Percentiles rank a stretch among this genome's conserved stretches.
Conservation (phyloP, 768 basidiomycete genomes). For the Mycena indigotica region DNA sequence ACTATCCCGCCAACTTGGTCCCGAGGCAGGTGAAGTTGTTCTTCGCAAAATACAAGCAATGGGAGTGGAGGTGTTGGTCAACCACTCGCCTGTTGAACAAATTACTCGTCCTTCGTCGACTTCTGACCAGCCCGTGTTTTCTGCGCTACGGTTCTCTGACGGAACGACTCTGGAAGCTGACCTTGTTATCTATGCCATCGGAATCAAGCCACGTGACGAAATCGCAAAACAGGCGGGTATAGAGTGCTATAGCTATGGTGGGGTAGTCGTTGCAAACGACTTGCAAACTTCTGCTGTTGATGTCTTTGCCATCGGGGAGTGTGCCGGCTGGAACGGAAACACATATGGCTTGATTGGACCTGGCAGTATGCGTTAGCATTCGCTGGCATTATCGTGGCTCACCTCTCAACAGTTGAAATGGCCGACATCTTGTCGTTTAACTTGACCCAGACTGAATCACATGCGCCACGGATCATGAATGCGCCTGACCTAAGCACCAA, state of each 20-base stretch:
- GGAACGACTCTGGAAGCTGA: constrained; percentile 49
- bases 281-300: constrained; percentile 58
- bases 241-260: constrained; percentile 48
- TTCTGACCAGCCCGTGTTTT: constrained; percentile 32
- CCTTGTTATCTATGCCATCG: constrained; percentile 68
- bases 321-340: constrained; percentile 66
- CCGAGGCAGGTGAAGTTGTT: constrained; percentile 61
- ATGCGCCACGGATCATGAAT: constrained; percentile 44
- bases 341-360: constrained; percentile 77
- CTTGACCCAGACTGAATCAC: constrained; percentile 53
- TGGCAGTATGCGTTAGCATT: constrained; percentile 42
- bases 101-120: constrained; percentile 28
- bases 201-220: constrained; percentile 72
- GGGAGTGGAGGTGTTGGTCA: constrained; percentile 58
- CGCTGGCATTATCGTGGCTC: not conserved
- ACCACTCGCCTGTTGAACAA: constrained; percentile 36
- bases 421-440: constrained; percentile 77
- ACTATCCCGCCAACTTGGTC: constrained; percentile 60
- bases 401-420: constrained; percentile 54
- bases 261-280: constrained; percentile 59
- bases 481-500: constrained; percentile 72
- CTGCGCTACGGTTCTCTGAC: constrained; percentile 52
- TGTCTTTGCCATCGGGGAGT: constrained; percentile 77
- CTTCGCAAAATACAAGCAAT: constrained; percentile 59
- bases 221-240: constrained; percentile 59